A percentile compares a stretch with the other conserved stretches of the same genome.
These are phyloP conservation scores for Licmophora abbreviata DNA, from an alignment of 108 stramenopile genomes.

Conservation along the genomic window DNA sequence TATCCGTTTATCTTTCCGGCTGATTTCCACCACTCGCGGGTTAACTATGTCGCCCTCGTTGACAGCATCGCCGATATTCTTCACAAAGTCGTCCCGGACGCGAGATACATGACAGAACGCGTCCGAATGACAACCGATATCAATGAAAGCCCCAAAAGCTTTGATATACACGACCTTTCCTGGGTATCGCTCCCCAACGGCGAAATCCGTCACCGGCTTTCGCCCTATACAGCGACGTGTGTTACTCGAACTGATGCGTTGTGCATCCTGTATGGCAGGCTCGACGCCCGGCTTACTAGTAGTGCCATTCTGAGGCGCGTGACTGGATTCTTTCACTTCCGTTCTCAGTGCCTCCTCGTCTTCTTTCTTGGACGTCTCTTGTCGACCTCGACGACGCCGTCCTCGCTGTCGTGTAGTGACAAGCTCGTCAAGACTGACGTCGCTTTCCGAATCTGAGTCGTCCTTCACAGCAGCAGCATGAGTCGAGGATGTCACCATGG, in stretches of 20 bases:
- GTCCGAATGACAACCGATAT: slow-evolving; percentile 79
- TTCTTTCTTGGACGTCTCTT: slow-evolving; percentile 26
- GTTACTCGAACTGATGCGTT: no score
- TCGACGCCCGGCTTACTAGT: neutral
- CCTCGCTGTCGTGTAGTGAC: no score
- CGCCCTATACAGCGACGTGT: slow-evolving; percentile 76
- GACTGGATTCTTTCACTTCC: no score
- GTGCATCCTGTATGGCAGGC: slow-evolving; percentile 15
- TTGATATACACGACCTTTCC: slow-evolving; percentile 81
- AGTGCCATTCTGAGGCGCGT: no score
- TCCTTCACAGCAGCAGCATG: no score
- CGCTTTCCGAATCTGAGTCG: no score
- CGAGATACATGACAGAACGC: slow-evolving; percentile 83
- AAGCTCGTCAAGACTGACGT: no score
- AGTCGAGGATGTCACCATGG: no score
- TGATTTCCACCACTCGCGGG: slow-evolving; percentile 59
- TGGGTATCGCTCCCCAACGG: slow-evolving; percentile 39
- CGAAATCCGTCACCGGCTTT: slow-evolving; percentile 82
- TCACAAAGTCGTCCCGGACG: slow-evolving; percentile 60
- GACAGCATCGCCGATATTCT: slow-evolving; percentile 41
- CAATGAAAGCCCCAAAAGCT: slow-evolving; percentile 80
- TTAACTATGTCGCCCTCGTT: slow-evolving; percentile 55
- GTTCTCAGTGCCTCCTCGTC: slow-evolving; percentile 5
- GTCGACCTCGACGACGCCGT: slow-evolving; percentile 14
- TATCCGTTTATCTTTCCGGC: slow-evolving; percentile 67